Conservation (phyloP, 805 yeast species). For the Yamadazyma phyllophila region DNA sequence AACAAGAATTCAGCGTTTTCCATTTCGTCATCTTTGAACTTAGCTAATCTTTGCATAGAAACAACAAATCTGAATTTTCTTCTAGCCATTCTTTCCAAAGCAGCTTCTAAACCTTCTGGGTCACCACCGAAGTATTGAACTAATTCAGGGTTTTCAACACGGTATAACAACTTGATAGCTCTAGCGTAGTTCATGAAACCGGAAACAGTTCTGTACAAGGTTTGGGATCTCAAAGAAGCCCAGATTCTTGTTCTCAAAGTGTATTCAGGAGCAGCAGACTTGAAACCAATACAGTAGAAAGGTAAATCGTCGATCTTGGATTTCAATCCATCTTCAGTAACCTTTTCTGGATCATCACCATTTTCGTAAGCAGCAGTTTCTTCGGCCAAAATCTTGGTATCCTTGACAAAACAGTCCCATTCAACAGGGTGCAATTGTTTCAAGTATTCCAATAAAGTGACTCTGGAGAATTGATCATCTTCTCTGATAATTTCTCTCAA, state of each 20-base stretch:
- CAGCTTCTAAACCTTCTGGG: constrained; percentile 94
- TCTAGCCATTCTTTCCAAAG: constrained; percentile 73
- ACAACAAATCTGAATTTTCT: constrained; percentile 64
- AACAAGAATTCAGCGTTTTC: constrained; percentile 58
- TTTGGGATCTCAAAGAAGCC: constrained; percentile 48
- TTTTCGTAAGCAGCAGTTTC: constrained; percentile 55
- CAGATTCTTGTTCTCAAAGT: constrained; percentile 47
- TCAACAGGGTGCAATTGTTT: constrained; percentile 55
- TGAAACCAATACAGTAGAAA: constrained; percentile 47
- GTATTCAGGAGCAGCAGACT: constrained; percentile 48
- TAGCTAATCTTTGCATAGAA: constrained; percentile 60
- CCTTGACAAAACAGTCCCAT: constrained; percentile 57
- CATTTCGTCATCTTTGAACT: constrained; percentile 54
- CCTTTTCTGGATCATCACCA: constrained; percentile 39
- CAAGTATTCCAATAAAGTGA: constrained; percentile 54
- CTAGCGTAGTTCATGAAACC: constrained; percentile 49
- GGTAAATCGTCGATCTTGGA: constrained; percentile 42
- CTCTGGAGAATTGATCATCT: constrained; percentile 59
- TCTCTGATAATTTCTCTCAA: constrained; percentile 77
- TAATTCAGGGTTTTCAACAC: constrained; percentile 45
- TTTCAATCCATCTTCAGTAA: constrained; percentile 32
- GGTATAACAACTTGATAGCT: constrained; percentile 43
- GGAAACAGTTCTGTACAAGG: constrained; percentile 45
- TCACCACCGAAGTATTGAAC: constrained; percentile 98
- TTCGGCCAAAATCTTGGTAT: constrained; percentile 53